Evolutionary conservation across 73 alveolate species (phyloP).

Genomic region (Tetrahymena thermophila): DNA sequence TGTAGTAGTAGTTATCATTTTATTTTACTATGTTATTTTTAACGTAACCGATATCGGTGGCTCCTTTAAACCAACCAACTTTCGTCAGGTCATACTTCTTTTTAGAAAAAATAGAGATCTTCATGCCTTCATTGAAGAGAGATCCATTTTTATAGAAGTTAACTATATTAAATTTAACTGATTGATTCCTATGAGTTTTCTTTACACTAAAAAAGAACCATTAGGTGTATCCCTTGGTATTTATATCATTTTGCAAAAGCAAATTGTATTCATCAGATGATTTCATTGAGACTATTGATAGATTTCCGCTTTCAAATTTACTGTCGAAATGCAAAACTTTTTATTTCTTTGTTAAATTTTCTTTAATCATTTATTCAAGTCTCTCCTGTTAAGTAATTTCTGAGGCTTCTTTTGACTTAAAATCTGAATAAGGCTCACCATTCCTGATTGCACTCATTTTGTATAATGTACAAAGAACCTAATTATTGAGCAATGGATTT

Average conservation of each 20-base stretch:
- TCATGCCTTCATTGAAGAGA: conserved; percentile 87
- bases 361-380: neutral
- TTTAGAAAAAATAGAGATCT: conserved; percentile 70
- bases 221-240: conserved; percentile 80
- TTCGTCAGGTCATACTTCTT: conserved; percentile 17
- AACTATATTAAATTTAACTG: conserved; percentile 63
- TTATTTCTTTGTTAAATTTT: neutral
- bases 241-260: conserved; percentile 70
- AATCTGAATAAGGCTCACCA: neutral
- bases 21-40: conserved; percentile 11
- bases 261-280: conserved; percentile 53
- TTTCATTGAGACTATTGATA: neutral
- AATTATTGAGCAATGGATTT: neutral
- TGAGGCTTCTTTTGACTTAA: neutral
- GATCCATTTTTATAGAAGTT: conserved; percentile 67
- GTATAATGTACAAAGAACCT: neutral
- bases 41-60: conserved; percentile 29
- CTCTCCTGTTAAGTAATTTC: neutral
- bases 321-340: neutral
- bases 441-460: neutral
- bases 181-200: neutral
- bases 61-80: conserved; percentile 11
- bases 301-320: neutral
- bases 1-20: conserved; percentile 24
- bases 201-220: conserved; percentile 71